Base-by-base conservation (phyloP, 2,329 filamentous ascomycete genomes). In the Phialophora tarda region DNA sequence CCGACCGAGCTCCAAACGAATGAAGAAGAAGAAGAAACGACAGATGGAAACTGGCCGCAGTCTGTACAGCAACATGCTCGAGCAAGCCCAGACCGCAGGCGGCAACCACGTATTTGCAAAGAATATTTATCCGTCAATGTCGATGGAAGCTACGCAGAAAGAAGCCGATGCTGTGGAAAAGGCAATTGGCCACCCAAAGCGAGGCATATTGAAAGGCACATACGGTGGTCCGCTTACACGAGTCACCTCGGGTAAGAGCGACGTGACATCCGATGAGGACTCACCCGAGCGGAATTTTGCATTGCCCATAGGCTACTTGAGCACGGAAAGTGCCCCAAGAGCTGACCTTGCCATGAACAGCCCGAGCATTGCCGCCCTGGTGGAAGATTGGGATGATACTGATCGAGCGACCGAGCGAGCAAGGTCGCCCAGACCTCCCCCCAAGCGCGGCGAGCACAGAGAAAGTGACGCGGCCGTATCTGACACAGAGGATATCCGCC, bases 21-120 rank as follows among this genome's bases (percentile, higher is more conserved):
- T 91, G 75, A 95, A 95, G 80, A 96, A 96, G 81, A 96, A 95
- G 79, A 85, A 86, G 66, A 97, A 97, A 81, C 88, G 93, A 32
- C 85, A 88, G 59, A 88, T 90, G 62, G 92, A 97, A 73, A 89
- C 91, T 5, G 84, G 82, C 17, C 86, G 93, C 38, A 88, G 90
- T 71, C 90, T 88, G 53, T 97, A 97, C 76, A 83, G 89, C 59
- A 86, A 89, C 61, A 92, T 97, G 78, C 81, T 97, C 10, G 87
- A 90, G 59, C 85, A 90, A 72, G 88, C 85, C 57, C 84, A 82
- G 57, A 72, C 74, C 11, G 75, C 76, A 41, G 83, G 83, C 12
- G 82, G 84, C 23, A 82, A 83, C 60, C 77, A 87, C 38, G 81
- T 88, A 56, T 65, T 59, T 23, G 82, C 86, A 69, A 76, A 77